Base-by-base conservation (phyloP, 768 basidiomycete genomes). In the Inosperma sp. region DNA sequence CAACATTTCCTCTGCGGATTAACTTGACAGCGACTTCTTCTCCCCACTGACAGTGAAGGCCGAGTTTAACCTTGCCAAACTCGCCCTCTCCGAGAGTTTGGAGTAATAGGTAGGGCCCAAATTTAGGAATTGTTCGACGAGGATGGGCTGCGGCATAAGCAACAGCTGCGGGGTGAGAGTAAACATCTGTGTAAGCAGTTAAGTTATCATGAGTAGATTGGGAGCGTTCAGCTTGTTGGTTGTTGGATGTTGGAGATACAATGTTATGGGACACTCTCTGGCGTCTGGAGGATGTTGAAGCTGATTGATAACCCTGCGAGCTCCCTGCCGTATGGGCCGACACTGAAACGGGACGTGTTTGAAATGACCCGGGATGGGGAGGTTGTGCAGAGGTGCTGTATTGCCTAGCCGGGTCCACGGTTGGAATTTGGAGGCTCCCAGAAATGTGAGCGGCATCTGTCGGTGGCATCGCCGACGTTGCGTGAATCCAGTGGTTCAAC, bases 11-110 rank as follows among this genome's bases (percentile, higher is more conserved):
- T 48, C 93, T 74, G 48, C 93, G 79, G 60, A 98, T 98, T 52
- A 99, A 76, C 73, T 99, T 99, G 62, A 97, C 93, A 10, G 95
- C 95, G n/a, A 95, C 94, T 65, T 97, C 95, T 67, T 96, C 93
- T 25, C 92, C 93, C 84, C 88, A 96, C 57, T 88, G 83, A 58
- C 76, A 78, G 61, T 98, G 95, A 46, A 98, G 75, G 5, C 95
- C 95, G n/a, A 98, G 82, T 67, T 97, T 98, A 72, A 98, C 94
- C 67, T 98, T 98, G 39, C 93, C 94, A 63, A 97, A 97, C 73
- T 98, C 95, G 58, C 95, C 95, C 70, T 99, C 95, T 37, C 96
- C 96, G 16, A 99, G 78, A 0, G 96, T 98, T 67, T 98, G 94
- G 14, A 99, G 75, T 31, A 98, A 78, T 8, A 98, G 75, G 68